Percentiles rank a stretch among this genome's conserved stretches.
phyloP scores from a whole-genome alignment of 176 grass and related monocot genomes.

The Rhynchospora pubera region DNA sequence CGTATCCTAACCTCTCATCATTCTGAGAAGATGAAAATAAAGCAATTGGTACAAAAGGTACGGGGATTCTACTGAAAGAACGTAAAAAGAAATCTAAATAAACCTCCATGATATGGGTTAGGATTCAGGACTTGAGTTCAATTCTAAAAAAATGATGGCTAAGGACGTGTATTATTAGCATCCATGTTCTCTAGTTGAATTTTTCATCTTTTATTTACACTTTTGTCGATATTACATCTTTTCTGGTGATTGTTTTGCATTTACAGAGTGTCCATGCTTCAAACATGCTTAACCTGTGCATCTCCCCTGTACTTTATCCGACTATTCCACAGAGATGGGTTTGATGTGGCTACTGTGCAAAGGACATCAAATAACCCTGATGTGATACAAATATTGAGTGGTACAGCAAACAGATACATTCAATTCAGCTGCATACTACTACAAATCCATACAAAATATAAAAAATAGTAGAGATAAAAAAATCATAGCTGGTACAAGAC shows the following conservation, averaged over 20 bases:
- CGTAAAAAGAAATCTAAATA: neutral
- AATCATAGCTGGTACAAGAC: neutral
- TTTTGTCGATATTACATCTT: neutral
- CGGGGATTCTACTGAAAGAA: conserved; percentile 19
- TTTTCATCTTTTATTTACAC: neutral
- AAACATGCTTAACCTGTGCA: neutral
- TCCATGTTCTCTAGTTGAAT: neutral
- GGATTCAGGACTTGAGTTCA: neutral
- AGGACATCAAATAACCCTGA: neutral
- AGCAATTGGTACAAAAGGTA: neutral
- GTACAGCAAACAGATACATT: neutral
- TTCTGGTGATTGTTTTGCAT: neutral
- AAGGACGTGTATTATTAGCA: neutral
- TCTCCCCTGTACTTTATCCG: neutral
- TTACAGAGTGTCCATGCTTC: neutral
- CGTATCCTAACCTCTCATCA: conserved; percentile 86
- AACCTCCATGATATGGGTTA: conserved; percentile 8
- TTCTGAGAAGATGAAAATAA: conserved; percentile 30
- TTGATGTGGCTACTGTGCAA: neutral
- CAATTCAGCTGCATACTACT: conserved; percentile 17
- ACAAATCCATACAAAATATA: neutral
- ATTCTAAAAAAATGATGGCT: neutral
- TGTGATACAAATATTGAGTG: neutral
- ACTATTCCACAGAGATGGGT: neutral
- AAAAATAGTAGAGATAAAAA: neutral